A percentile compares a stretch with the other conserved stretches of the same genome.
phyloP scores from a whole-genome alignment of 75 land plant genomes.

The Cryptomeria japonica region DNA sequence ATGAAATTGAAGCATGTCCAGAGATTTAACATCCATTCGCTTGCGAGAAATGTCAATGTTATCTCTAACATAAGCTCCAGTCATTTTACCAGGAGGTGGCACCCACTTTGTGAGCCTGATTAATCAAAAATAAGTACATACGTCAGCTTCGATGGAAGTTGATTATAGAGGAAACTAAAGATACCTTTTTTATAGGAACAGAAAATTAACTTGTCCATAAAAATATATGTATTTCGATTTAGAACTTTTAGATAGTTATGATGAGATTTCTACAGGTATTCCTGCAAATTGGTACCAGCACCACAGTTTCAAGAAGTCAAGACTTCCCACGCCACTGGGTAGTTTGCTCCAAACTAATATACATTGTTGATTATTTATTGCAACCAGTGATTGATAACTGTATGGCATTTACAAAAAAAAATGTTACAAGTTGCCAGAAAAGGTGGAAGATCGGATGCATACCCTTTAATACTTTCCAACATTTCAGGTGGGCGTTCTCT shows the following conservation, averaged over 20 bases:
- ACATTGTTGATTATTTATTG: not conserved
- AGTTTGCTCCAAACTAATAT: not conserved
- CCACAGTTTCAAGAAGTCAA: not conserved
- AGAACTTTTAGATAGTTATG: not conserved
- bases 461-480: slow-evolving; percentile 75
- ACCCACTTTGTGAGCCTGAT: slow-evolving; percentile 98
- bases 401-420: not conserved
- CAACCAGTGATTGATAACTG: not conserved
- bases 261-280: not conserved
- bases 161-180: not conserved
- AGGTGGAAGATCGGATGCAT: slow-evolving; percentile 12
- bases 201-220: not conserved
- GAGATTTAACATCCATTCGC: slow-evolving; percentile 91
- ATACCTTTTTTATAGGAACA: not conserved
- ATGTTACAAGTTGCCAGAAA: not conserved
- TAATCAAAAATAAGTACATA: not conserved
- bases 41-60: slow-evolving; percentile 82
- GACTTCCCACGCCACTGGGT: not conserved
- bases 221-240: not conserved
- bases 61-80: slow-evolving; percentile 70
- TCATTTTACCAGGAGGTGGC: slow-evolving; percentile 99
- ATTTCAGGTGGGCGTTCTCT: slow-evolving; percentile 87
- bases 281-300: not conserved
- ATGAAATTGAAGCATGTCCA: slow-evolving; percentile 99
- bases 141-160: not conserved